Evolutionary conservation across 2,329 filamentous ascomycete species (phyloP).

Genomic region (Talaromyces pinophilus): DNA sequence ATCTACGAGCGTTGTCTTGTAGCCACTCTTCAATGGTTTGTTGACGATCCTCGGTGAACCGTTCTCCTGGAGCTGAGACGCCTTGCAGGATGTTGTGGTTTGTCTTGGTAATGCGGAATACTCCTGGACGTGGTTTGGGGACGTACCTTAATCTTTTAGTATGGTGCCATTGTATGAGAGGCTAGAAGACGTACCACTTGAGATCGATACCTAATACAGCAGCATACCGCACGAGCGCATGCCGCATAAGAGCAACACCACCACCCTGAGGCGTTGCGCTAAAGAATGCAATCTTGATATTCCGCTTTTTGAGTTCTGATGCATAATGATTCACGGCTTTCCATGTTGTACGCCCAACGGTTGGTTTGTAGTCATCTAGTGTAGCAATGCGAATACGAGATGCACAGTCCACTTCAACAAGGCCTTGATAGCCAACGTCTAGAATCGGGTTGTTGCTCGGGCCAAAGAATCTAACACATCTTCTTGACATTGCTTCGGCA

Average conservation of each 20-base stretch:
- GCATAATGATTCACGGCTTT: slow-evolving; percentile 64
- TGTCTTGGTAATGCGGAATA: slow-evolving; percentile 82
- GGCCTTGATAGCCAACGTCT: slow-evolving; percentile 64
- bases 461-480: slow-evolving; percentile 73
- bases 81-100: slow-evolving; percentile 88
- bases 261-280: slow-evolving; percentile 80
- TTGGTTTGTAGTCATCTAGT: slow-evolving; percentile 59
- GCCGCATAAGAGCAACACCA: slow-evolving; percentile 78
- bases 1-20: slow-evolving; percentile 69
- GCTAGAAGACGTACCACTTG: slow-evolving; percentile 62
- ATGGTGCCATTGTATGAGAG: no score
- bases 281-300: slow-evolving; percentile 74
- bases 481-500: slow-evolving; percentile 77
- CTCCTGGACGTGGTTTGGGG: slow-evolving; percentile 74
- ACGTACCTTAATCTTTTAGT: slow-evolving; percentile 52
- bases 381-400: slow-evolving; percentile 64
- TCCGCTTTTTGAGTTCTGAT: slow-evolving; percentile 61
- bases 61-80: slow-evolving; percentile 65
- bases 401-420: slow-evolving; percentile 69
- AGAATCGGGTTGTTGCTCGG: slow-evolving; percentile 70
- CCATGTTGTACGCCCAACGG: slow-evolving; percentile 66
- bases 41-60: slow-evolving; percentile 65
- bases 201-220: slow-evolving; percentile 67
- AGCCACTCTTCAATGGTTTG: slow-evolving; percentile 70
- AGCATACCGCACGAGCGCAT: slow-evolving; percentile 72